Percentiles rank a stretch among this genome's conserved stretches.
These are phyloP conservation scores for Salicornia ramosissima DNA, from an alignment of 148 eudicot genomes.

Conservation along the genomic window DNA sequence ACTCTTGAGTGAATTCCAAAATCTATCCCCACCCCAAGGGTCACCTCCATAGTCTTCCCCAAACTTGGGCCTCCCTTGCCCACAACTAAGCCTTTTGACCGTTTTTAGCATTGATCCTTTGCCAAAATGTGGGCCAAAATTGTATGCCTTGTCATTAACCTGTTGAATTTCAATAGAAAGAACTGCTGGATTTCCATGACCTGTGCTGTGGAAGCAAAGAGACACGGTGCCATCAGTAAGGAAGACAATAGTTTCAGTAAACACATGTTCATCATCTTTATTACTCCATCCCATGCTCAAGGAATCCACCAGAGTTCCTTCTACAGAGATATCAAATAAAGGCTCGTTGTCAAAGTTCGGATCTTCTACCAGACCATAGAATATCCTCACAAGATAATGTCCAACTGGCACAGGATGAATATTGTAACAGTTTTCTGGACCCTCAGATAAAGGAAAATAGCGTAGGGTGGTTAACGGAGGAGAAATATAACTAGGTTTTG, in stretches of 20 bases:
- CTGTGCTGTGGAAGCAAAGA: conserved; percentile 95
- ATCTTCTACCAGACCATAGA: conserved; percentile 63
- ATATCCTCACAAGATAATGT: conserved; percentile 74
- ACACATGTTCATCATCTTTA: conserved; percentile 69
- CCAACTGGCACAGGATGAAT: conserved; percentile 65
- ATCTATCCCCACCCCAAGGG: conserved; percentile 95
- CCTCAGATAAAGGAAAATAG: conserved; percentile 80
- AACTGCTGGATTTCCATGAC: conserved; percentile 93
- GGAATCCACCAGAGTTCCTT: conserved; percentile 76
- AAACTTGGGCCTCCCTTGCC: conserved; percentile 57
- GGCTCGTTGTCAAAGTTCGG: conserved; percentile 88
- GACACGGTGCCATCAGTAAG: conserved; percentile 60
- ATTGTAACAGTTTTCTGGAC: conserved; percentile 89
- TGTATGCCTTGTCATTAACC: conserved; percentile 66
- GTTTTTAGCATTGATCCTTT: conserved; percentile 69
- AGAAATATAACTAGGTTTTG: conserved; percentile 75
- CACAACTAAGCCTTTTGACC: conserved; percentile 59
- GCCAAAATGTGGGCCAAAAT: conserved; percentile 63
- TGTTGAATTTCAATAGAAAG: conserved; percentile 88
- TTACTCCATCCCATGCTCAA: conserved; percentile 81
- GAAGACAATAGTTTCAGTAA: conserved; percentile 73
- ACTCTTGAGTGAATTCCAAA: conserved; percentile 61
- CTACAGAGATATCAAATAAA: conserved; percentile 77
- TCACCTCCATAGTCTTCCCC: conserved; percentile 73
- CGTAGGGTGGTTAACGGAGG: conserved; percentile 74